These are phyloP conservation scores for Candida dendrica DNA, from an alignment of 805 yeast genomes.

Conservation along the genomic window DNA sequence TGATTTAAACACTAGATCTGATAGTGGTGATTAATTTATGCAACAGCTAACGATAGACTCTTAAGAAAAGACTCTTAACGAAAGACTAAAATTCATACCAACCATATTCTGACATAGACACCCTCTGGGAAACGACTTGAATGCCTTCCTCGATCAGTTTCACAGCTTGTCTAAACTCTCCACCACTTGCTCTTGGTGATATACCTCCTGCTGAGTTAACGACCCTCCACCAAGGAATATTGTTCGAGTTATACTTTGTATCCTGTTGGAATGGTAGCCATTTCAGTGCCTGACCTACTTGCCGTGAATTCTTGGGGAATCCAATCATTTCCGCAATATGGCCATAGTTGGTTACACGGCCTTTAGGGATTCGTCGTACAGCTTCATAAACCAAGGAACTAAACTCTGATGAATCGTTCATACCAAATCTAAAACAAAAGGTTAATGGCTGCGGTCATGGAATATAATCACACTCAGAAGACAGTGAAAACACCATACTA, in stretches of 20 bases:
- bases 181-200: slow-evolving; percentile 39
- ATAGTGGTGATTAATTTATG: too few species aligned
- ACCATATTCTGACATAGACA: slow-evolving; percentile 40
- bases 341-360: slow-evolving; percentile 66
- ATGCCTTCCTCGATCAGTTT: slow-evolving; percentile 42
- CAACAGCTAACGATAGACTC: too few species aligned
- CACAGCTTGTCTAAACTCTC: slow-evolving; percentile 40
- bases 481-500: too few species aligned
- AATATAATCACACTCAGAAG: too few species aligned
- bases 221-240: slow-evolving; percentile 81
- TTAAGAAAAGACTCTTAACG: too few species aligned
- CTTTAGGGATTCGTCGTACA: slow-evolving; percentile 49
- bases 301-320: slow-evolving; percentile 62
- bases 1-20: too few species aligned
- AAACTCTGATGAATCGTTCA: not conserved
- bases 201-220: slow-evolving; percentile 57
- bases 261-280: slow-evolving; percentile 25
- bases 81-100: slow-evolving; percentile 25
- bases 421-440: too few species aligned
- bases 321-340: slow-evolving; percentile 62
- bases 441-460: too few species aligned
- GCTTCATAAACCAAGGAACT: slow-evolving; percentile 39
- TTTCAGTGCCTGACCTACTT: slow-evolving; percentile 68
- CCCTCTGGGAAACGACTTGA: slow-evolving; percentile 19
- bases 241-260: slow-evolving; percentile 7